Base-by-base conservation (phyloP, 2,329 filamentous ascomycete genomes). In the Rhynchosporium graminicola region DNA sequence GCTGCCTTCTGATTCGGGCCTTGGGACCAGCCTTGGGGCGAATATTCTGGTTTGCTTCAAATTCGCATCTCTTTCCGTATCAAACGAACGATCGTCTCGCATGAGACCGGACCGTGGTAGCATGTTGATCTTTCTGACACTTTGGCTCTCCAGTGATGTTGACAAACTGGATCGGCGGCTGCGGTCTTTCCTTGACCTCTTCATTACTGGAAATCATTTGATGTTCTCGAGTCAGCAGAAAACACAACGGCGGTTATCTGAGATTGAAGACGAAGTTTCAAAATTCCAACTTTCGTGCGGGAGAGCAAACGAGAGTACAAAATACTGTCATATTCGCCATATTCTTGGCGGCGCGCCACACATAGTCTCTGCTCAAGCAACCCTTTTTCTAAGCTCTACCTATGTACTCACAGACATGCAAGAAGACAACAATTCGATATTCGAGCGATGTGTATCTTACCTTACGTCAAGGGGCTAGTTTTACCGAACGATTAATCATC, bases 41-140 rank as follows among this genome's bases (percentile, higher is more conserved):
- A 20, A 20, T 1, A 8, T 46, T n/a, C 43, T 26, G 7, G n/a
- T 46, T 26, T 46, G 43, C n/a, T 46, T 46, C n/a, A 26, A 10
- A 3, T 9, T 46, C 3, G 61, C 33, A 13, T 57, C 52, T 36
- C 40, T 60, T 28, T 60, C 57, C 38, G 28, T 26, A 7, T 60
- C 20, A 58, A 15, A 63, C 38, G 29, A 63, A 60, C 31, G 61
- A 46, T 20, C 60, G 61, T 58, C 60, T 63, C 20, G 61, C 61
- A 57, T 63, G 61, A 13, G 61, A 63, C 4, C 57, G 57, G 8
- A 63, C 57, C 1, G 52, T 57, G 40, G 57, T 40, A 7, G 61
- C 60, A 42, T 52, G 60, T 20, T 63, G 52, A 43, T 42, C 50
- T 26, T 63, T 60, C 13, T 63, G 57, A 4, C 57, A 57, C 38